Evolutionary conservation across 805 yeast species (phyloP).

Genomic region (Kuraishia capsulata): DNA sequence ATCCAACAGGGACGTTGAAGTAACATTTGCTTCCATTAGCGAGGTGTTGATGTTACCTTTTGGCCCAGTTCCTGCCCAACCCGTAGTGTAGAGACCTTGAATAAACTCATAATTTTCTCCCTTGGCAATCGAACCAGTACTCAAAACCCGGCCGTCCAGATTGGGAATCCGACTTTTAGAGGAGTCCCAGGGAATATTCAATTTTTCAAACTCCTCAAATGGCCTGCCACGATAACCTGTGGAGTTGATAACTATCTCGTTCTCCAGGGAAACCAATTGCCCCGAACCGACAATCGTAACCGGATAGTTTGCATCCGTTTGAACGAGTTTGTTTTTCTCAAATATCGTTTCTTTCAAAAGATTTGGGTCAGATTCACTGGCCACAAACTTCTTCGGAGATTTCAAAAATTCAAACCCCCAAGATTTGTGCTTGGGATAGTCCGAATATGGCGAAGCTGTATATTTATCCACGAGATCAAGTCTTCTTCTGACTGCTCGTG

Average conservation of each 20-base stretch:
- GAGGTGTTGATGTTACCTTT: conserved; percentile 88
- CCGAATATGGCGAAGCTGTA: conserved; percentile 6
- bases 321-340: conserved; percentile 33
- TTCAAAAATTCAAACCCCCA: conserved; percentile 70
- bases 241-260: conserved; percentile 69
- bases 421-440: conserved; percentile 18
- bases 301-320: conserved; percentile 24
- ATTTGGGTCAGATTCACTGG: conserved; percentile 21
- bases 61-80: conserved; percentile 88
- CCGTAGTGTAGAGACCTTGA: conserved; percentile 64
- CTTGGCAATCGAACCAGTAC: conserved; percentile 5
- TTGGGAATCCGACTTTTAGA: conserved; percentile 36
- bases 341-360: conserved; percentile 39
- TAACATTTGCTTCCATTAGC: conserved; percentile 72
- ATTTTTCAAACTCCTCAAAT: conserved; percentile 44
- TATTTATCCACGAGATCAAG: conserved; percentile 54
- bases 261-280: conserved; percentile 21
- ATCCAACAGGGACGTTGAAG: conserved; percentile 54
- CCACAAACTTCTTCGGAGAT: conserved; percentile 50
- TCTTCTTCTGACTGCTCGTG: conserved; percentile 56
- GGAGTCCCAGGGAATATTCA: conserved; percentile 38
- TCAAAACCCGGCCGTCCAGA: conserved; percentile 32
- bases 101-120: conserved; percentile 9
- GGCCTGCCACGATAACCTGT: conserved; percentile 76
- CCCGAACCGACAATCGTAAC: conserved; percentile 31